These are phyloP conservation scores for Neofusicoccum umdonicola DNA, from an alignment of 2,329 filamentous ascomycete genomes.

Conservation along the genomic window DNA sequence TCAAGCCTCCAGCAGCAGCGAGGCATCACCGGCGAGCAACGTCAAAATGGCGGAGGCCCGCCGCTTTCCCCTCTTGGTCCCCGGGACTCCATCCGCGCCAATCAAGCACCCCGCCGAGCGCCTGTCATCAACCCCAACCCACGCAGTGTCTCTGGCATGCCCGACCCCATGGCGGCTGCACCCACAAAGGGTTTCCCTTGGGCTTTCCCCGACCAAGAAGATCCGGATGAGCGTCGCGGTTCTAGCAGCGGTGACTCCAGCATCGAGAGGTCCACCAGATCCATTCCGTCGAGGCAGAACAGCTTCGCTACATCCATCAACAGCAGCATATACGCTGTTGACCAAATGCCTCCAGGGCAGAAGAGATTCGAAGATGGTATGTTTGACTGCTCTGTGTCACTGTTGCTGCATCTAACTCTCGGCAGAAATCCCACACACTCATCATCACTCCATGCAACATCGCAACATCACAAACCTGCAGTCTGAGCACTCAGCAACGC, in stretches of 20 bases:
- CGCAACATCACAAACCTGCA: constrained; percentile 66
- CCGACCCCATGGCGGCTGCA: constrained; percentile 65
- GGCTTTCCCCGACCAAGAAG: constrained; percentile 76
- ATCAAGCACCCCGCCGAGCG: constrained; percentile 56
- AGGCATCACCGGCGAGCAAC: constrained; percentile 37
- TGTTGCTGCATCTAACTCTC: constrained; percentile 24
- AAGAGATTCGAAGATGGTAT: constrained; percentile 66
- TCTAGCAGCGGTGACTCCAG: constrained; percentile 50
- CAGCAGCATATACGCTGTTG: constrained; percentile 74
- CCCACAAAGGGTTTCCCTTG: constrained; percentile 80
- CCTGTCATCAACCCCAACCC: constrained; percentile 71
- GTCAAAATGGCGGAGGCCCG: constrained; percentile 41
- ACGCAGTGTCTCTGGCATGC: constrained; percentile 62
- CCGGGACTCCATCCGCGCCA: constrained; percentile 30
- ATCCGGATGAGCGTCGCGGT: constrained; percentile 49
- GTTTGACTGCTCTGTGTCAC: not conserved
- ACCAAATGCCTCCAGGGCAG: constrained; percentile 69
- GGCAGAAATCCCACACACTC: constrained; percentile 48
- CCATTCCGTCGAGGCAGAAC: constrained; percentile 67
- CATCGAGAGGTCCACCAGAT: constrained; percentile 50
- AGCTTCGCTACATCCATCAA: constrained; percentile 75
- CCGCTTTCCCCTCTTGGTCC: constrained; percentile 46
- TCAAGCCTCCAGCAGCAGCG: constrained; percentile 65
- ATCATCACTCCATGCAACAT: constrained; percentile 76
- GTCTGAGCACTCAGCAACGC: constrained; percentile 57